These are phyloP conservation scores for Solanum microdontum DNA, from an alignment of 257 asterid species.

Conservation along the genomic window DNA sequence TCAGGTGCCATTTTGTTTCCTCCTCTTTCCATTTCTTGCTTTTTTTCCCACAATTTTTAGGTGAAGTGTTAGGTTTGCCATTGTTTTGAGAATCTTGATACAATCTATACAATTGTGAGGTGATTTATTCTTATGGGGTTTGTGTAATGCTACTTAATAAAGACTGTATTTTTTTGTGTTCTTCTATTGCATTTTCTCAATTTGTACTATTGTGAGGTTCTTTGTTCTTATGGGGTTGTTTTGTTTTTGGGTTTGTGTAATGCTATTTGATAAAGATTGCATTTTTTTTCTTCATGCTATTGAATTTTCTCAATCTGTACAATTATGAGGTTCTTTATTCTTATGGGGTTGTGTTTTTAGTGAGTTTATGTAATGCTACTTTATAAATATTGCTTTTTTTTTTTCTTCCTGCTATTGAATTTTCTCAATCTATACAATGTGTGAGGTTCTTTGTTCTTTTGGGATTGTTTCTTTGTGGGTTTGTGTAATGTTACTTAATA, in stretches of 20 bases:
- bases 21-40: not conserved
- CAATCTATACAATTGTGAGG: not conserved
- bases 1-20: not conserved
- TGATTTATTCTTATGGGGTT: not conserved
- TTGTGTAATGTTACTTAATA: not conserved
- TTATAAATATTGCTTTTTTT: not conserved
- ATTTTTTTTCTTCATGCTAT: not conserved
- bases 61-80: not conserved
- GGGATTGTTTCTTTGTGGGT: not conserved
- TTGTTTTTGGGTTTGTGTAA: not conserved
- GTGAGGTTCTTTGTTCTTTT: not conserved
- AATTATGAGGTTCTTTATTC: not conserved
- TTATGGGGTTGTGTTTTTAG: not conserved
- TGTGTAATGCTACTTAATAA: not conserved
- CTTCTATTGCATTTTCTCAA: not conserved
- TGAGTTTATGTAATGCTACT: not conserved
- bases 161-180: not conserved
- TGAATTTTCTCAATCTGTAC: not conserved
- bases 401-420: not conserved
- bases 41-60: not conserved
- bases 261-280: not conserved
- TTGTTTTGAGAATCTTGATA: not conserved
- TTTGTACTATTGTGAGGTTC: not conserved
- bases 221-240: not conserved
- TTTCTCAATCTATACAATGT: not conserved